Evolutionary conservation across 208 protist genomes (phyloP).

Genomic region (Entamoeba invadens): DNA sequence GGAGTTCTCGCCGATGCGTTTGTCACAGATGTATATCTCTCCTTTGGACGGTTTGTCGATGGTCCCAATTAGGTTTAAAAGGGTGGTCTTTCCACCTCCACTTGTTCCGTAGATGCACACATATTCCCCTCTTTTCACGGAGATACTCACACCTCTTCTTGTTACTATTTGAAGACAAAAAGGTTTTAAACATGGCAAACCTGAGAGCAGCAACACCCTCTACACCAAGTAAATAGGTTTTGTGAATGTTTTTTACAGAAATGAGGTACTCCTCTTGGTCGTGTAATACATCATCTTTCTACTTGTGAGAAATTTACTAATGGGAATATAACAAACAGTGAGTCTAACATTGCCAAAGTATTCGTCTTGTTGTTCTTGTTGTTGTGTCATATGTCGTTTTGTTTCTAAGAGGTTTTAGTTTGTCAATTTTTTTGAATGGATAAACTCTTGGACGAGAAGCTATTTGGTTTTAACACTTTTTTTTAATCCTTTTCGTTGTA

Average conservation of each 20-base stretch:
- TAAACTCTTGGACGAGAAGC: too few species aligned
- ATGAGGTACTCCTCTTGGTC: slow-evolving; percentile 43
- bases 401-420: too few species aligned
- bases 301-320: not conserved
- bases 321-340: not conserved
- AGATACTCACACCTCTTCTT: slow-evolving; percentile 52
- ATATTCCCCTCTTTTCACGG: slow-evolving; percentile 66
- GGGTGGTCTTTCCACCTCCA: slow-evolving; percentile 75
- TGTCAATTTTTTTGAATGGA: too few species aligned
- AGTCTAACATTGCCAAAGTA: not conserved
- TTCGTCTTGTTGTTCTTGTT: too few species aligned
- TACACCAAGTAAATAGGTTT: slow-evolving; percentile 76
- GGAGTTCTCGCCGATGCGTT: not conserved
- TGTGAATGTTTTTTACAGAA: slow-evolving; percentile 76
- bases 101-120: slow-evolving; percentile 75
- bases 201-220: slow-evolving; percentile 75
- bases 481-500: too few species aligned
- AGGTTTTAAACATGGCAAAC: not conserved
- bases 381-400: too few species aligned
- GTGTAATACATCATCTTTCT: not conserved
- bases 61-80: slow-evolving; percentile 83
- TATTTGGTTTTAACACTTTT: too few species aligned
- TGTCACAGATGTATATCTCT: not conserved
- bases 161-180: too few species aligned
- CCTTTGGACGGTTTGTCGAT: slow-evolving; percentile 81